Percentiles rank a stretch among this genome's conserved stretches.
phyloP scores from a whole-genome alignment of 1,284 basidiomycete species.

The Moniliella sp. region DNA sequence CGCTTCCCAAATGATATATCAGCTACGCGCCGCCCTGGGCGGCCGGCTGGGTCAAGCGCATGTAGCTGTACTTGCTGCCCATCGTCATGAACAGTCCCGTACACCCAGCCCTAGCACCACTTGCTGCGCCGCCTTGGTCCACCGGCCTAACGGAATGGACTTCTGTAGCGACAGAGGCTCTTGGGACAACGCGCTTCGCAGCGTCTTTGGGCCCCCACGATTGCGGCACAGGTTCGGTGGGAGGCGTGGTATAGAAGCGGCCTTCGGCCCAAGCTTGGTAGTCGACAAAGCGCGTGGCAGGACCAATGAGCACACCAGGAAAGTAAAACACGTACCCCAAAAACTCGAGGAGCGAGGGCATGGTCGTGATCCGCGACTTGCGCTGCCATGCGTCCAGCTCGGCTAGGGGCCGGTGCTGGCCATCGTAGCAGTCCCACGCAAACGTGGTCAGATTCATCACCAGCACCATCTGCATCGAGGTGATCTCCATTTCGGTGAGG shows the following conservation, averaged over 20 bases:
- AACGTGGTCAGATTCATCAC: slow-evolving; percentile 40
- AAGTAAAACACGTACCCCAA: slow-evolving; percentile 82
- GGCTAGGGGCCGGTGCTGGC: slow-evolving; percentile 43
- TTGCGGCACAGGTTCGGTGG: too few species aligned
- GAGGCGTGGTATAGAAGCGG: too few species aligned
- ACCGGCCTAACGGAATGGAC: too few species aligned
- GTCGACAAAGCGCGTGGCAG: slow-evolving; percentile 63
- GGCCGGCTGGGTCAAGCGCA: slow-evolving; percentile 11
- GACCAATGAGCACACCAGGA: slow-evolving; percentile 78
- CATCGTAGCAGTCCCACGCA: slow-evolving; percentile 89
- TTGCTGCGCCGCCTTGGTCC: too few species aligned
- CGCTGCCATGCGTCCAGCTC: slow-evolving; percentile 56
- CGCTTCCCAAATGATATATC: too few species aligned
- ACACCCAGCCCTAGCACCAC: too few species aligned
- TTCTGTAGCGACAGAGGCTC: too few species aligned
- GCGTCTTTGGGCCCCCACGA: too few species aligned
- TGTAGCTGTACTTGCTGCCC: too few species aligned
- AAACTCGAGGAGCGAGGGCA: slow-evolving; percentile 64
- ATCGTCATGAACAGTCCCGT: too few species aligned
- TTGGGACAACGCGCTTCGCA: too few species aligned
- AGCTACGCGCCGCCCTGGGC: too few species aligned
- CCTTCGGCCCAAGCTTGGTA: slow-evolving; percentile 41
- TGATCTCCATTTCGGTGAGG: slow-evolving; percentile 29
- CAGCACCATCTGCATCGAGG: slow-evolving; percentile 33
- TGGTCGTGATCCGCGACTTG: slow-evolving; percentile 49